These are phyloP conservation scores for Murraya paniculata DNA, from an alignment of 345 rosid genomes.

Conservation along the genomic window DNA sequence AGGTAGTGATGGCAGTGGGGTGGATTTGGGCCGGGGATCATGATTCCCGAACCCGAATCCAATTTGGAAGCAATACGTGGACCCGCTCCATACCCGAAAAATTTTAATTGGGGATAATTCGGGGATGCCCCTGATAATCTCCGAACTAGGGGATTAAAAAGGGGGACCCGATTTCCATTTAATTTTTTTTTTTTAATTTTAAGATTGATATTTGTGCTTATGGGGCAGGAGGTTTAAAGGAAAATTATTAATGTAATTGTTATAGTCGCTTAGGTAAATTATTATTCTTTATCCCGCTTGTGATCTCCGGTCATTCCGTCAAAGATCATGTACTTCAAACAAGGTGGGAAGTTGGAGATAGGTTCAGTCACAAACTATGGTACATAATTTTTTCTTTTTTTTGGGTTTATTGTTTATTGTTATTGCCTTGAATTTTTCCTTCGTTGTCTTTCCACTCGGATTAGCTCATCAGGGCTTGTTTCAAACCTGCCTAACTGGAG, in stretches of 20 bases:
- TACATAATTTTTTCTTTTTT: too few relatives aligned
- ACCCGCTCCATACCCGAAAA: too few relatives aligned
- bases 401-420: neutral
- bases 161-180: too few relatives aligned
- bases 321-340: neutral
- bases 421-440: neutral
- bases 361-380: neutral
- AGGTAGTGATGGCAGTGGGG: too few relatives aligned
- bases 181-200: too few relatives aligned
- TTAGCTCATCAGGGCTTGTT: neutral
- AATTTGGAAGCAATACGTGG: too few relatives aligned
- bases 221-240: neutral
- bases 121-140: too few relatives aligned
- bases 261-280: neutral
- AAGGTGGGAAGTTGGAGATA: neutral
- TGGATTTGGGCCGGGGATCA: too few relatives aligned
- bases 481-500: neutral
- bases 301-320: neutral
- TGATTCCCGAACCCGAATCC: too few relatives aligned
- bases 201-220: neutral
- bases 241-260: neutral
- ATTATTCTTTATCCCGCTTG: neutral
- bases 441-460: neutral
- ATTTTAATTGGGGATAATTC: too few relatives aligned
- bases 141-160: too few relatives aligned